phyloP scores from a whole-genome alignment of 345 rosid species.

The Hevea brasiliensis region DNA sequence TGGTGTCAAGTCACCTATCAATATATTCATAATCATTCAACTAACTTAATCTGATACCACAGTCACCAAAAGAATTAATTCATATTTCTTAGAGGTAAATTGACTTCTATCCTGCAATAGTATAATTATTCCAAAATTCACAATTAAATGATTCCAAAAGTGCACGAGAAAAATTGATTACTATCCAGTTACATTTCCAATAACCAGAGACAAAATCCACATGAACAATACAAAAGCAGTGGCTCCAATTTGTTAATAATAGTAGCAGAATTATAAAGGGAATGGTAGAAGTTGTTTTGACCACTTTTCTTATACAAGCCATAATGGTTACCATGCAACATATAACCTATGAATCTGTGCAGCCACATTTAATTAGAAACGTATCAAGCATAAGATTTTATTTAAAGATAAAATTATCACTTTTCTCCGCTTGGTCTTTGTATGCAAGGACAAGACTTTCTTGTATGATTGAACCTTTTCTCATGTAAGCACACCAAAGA shows the following conservation, averaged over 20 bases:
- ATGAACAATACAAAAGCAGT: neutral
- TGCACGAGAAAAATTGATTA: neutral
- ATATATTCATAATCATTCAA: neutral
- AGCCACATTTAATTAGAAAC: neutral
- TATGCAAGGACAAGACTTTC: slow-evolving; percentile 5
- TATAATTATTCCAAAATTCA: too few relatives aligned
- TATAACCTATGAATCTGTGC: neutral
- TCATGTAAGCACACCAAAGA: slow-evolving; percentile 30
- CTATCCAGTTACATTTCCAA: neutral
- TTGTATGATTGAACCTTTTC: slow-evolving; percentile 18
- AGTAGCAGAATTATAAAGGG: neutral
- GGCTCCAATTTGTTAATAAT: too few relatives aligned
- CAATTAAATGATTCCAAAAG: neutral
- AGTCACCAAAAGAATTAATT: neutral
- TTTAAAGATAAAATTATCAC: neutral
- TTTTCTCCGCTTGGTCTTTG: neutral
- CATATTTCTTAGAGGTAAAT: neutral
- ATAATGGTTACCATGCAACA: too few relatives aligned
- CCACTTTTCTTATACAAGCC: too few relatives aligned
- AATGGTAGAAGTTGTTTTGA: neutral
- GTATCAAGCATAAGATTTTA: neutral
- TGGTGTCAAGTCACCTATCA: neutral
- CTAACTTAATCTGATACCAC: slow-evolving; percentile 1
- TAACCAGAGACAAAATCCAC: too few relatives aligned
- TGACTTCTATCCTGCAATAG: neutral